phyloP scores from a whole-genome alignment of 2,329 filamentous ascomycete genomes.

The Ophiostoma quercus region DNA sequence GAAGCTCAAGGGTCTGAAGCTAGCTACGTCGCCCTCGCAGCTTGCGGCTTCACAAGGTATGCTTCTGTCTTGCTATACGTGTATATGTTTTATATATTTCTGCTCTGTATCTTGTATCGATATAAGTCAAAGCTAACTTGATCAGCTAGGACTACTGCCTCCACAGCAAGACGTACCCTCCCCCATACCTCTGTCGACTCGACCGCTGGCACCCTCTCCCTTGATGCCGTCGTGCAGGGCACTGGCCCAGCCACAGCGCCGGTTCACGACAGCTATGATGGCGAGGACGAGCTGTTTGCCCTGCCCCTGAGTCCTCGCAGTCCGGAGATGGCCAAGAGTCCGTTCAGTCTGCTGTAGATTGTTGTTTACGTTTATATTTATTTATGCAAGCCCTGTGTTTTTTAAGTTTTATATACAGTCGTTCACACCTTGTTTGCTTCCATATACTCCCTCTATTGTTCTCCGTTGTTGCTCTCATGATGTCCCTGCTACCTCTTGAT shows the following conservation, averaged over 20 bases:
- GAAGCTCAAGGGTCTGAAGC: slow-evolving; percentile 71
- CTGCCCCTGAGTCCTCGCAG: slow-evolving; percentile 80
- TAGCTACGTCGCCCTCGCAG: slow-evolving; percentile 67
- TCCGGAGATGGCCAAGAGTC: slow-evolving; percentile 78
- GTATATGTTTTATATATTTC: neutral
- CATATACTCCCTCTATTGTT: neutral
- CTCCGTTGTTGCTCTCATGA: neutral
- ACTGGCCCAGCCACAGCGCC: neutral
- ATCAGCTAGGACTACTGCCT: neutral
- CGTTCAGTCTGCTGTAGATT: slow-evolving; percentile 56
- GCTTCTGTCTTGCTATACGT: neutral
- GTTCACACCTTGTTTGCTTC: neutral
- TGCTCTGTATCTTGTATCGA: no score
- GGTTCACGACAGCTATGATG: slow-evolving; percentile 40
- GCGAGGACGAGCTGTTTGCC: slow-evolving; percentile 79
- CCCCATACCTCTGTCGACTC: neutral
- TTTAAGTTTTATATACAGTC: neutral
- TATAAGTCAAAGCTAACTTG: neutral
- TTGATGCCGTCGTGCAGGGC: slow-evolving; percentile 40
- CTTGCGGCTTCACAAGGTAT: slow-evolving; percentile 52
- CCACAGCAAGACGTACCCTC: neutral
- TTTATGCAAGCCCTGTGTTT: neutral
- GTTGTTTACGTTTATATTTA: neutral
- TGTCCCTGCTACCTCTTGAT: neutral
- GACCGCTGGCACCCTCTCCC: slow-evolving; percentile 29